Conservation (phyloP, 1,139 yeast genomes). For the Lodderomyces margitis region DNA sequence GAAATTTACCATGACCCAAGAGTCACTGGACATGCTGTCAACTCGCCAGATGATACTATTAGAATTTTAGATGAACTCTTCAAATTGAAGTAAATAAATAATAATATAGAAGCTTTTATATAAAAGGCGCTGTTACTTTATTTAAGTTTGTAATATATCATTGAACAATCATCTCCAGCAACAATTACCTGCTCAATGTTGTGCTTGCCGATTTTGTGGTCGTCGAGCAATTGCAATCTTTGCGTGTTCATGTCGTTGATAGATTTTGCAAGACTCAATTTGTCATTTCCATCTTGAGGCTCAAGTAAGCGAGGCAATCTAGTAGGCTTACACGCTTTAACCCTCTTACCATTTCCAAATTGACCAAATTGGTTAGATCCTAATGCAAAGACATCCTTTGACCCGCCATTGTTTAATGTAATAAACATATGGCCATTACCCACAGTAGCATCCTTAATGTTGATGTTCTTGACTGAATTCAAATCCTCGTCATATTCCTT, state of each 20-base stretch:
- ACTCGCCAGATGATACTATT: constrained; percentile 84
- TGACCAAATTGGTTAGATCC: constrained; percentile 85
- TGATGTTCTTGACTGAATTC: constrained; percentile 37
- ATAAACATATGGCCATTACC: constrained; percentile 70
- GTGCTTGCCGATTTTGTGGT: constrained; percentile 21
- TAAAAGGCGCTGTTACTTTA: constrained; percentile 3
- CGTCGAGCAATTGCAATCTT: constrained; percentile 45
- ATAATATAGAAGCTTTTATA: neutral
- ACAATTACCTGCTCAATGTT: constrained; percentile 53
- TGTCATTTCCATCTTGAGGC: constrained; percentile 40
- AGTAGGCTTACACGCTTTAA: constrained; percentile 57
- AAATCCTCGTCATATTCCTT: constrained; percentile 39
- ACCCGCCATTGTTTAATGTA: constrained; percentile 48
- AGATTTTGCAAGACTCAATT: constrained; percentile 23
- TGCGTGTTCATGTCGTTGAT: constrained; percentile 37
- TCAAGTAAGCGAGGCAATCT: constrained; percentile 57
- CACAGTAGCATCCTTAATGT: constrained; percentile 50
- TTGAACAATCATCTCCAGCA: constrained; percentile 64
- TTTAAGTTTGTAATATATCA: constrained; percentile 52
- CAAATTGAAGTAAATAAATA: constrained; percentile 27
- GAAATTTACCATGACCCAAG: constrained; percentile 90
- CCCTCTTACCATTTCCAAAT: constrained; percentile 75
- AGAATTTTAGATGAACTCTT: constrained; percentile 81
- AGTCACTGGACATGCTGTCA: constrained; percentile 94
- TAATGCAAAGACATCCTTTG: constrained; percentile 68